phyloP scores from a whole-genome alignment of 106 monocot genomes.

The Cymbidium sinense region DNA sequence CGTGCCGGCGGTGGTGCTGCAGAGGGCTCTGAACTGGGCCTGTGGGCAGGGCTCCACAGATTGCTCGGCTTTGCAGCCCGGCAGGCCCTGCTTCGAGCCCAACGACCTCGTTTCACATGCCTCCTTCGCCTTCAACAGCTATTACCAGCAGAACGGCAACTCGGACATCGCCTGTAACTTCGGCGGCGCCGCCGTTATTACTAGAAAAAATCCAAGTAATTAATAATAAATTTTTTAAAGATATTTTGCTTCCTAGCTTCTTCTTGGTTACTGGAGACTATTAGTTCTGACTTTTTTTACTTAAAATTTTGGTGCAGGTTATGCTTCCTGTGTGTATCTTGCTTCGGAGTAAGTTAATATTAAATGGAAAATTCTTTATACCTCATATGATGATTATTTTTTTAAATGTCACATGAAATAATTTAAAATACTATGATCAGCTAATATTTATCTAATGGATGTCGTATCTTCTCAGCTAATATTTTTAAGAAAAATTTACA shows the following conservation, averaged over 20 bases:
- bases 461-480: too few species aligned
- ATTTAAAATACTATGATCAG: too few species aligned
- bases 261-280: not conserved
- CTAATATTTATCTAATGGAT: too few species aligned
- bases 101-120: constrained; percentile 71
- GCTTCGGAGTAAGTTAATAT: constrained; percentile 42
- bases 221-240: not conserved
- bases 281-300: not conserved
- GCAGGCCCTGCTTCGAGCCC: constrained; percentile 61
- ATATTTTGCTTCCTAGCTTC: too few species aligned
- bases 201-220: constrained; percentile 65
- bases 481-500: too few species aligned
- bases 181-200: constrained; percentile 67
- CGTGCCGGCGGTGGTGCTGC: constrained; percentile 36
- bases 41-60: constrained; percentile 72
- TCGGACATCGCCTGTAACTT: constrained; percentile 90
- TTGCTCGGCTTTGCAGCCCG: constrained; percentile 48
- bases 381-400: too few species aligned
- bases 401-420: too few species aligned
- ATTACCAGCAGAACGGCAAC: constrained; percentile 98
- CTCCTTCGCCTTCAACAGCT: constrained; percentile 91
- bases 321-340: constrained; percentile 55
- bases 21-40: constrained; percentile 86
- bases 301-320: constrained; percentile 26
- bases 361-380: too few species aligned